Percentiles rank a stretch among this genome's conserved stretches.
phyloP scores from a whole-genome alignment of 1,284 basidiomycete species.

The Cystobasidiaceae sp. region DNA sequence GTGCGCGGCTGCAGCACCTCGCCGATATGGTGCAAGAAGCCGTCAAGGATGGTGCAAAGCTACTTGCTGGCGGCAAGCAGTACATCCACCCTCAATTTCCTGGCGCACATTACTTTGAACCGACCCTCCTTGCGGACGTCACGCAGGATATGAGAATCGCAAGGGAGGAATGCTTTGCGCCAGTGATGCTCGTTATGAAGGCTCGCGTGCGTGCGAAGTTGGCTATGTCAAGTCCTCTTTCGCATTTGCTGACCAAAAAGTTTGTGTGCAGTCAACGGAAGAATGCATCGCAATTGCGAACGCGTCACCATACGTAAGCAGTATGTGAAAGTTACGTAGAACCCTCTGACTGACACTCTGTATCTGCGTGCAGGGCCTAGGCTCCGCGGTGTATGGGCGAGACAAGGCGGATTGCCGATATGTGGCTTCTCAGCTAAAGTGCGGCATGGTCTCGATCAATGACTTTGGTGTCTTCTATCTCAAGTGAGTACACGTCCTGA shows the following conservation, averaged over 20 bases:
- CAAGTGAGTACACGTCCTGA: background rate
- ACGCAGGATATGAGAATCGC: constrained; percentile 69
- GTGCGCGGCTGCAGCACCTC: constrained; percentile 62
- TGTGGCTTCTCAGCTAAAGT: constrained; percentile 72
- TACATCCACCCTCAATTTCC: constrained; percentile 58
- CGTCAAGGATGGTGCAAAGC: constrained; percentile 62
- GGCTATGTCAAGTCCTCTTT: constrained; percentile 2
- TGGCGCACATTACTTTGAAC: constrained; percentile 72
- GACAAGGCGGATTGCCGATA: constrained; percentile 66
- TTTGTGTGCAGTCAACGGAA: constrained; percentile 57
- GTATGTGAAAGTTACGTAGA: background rate
- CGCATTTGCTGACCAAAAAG: background rate
- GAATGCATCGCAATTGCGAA: constrained; percentile 83
- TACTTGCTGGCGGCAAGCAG: constrained; percentile 62
- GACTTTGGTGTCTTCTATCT: constrained; percentile 50
- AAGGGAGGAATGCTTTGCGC: constrained; percentile 77
- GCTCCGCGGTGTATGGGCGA: constrained; percentile 88
- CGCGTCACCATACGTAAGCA: constrained; percentile 65
- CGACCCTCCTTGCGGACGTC: constrained; percentile 80
- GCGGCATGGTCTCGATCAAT: constrained; percentile 95
- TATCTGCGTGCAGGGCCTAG: constrained; percentile 52
- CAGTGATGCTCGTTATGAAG: constrained; percentile 74
- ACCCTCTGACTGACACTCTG: background rate
- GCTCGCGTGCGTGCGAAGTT: constrained; percentile 51
- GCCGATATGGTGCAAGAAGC: constrained; percentile 68